Evolutionary conservation across 257 asterid genomes (phyloP).

Genomic region (Euphrasia confusa): DNA sequence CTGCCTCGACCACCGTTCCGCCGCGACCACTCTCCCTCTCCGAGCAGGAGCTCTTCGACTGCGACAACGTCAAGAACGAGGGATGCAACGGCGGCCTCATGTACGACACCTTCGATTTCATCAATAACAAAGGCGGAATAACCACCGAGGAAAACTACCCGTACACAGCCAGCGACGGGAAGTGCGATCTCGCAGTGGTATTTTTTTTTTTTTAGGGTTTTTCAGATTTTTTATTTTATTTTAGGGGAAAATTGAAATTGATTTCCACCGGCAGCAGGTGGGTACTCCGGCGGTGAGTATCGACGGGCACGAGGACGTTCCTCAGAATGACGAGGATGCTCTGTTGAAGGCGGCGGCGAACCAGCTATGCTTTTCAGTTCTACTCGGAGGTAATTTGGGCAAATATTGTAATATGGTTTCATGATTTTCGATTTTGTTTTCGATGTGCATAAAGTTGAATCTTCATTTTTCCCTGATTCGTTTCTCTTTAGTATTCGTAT

Average conservation of each 20-base stretch:
- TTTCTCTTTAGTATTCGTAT: no score
- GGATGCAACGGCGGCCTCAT: constrained; percentile 92
- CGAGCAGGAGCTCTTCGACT: constrained; percentile 84
- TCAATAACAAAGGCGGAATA: constrained; percentile 64
- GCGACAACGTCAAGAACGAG: constrained; percentile 54
- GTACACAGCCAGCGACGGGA: constrained; percentile 56
- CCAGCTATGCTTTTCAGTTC: constrained; percentile 71
- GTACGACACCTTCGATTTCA: constrained; percentile 71
- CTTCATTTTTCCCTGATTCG: no score
- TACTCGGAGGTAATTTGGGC: constrained; percentile 56
- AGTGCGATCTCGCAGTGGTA: constrained; percentile 57
- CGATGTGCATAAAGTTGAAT: no score
- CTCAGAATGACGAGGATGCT: constrained; percentile 50
- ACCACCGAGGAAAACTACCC: constrained; percentile 69
- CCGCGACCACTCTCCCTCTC: no score
- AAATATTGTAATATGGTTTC: no score
- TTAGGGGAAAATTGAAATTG: background rate
- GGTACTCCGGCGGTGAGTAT: constrained; percentile 27
- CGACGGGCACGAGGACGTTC: constrained; percentile 66
- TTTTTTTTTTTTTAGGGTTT: background rate
- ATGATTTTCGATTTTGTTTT: no score
- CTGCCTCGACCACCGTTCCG: no score
- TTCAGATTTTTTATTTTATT: background rate
- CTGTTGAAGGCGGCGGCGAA: constrained; percentile 67
- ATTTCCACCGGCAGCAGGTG: background rate